phyloP scores from a whole-genome alignment of 164 flowering plant genomes.

The Tetrastigma voinierianum region DNA sequence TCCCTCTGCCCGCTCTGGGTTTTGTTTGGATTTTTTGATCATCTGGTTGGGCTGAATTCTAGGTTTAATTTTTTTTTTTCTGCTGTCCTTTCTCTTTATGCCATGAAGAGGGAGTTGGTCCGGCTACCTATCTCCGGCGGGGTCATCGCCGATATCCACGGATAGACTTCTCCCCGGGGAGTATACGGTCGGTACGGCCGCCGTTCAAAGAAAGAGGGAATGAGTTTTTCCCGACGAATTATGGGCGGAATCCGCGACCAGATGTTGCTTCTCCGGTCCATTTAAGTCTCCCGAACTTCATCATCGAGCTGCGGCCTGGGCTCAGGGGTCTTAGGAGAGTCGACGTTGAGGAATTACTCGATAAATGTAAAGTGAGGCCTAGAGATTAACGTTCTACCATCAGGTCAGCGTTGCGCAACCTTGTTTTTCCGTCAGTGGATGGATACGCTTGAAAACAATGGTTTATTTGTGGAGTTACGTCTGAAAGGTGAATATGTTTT shows the following conservation, averaged over 20 bases:
- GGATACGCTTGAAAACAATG: constrained; percentile 39
- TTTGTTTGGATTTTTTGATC: no score
- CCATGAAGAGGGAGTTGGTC: no score
- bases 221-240: background rate
- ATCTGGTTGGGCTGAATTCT: no score
- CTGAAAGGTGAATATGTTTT: constrained; percentile 35
- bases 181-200: constrained; percentile 5
- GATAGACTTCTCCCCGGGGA: constrained; percentile 4
- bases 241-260: constrained; percentile 11
- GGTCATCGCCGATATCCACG: background rate
- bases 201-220: background rate
- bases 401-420: constrained; percentile 24
- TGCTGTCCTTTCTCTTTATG: no score
- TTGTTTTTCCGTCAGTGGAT: constrained; percentile 51
- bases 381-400: background rate
- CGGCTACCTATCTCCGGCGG: no score
- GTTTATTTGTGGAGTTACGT: constrained; percentile 49
- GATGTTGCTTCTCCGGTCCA: background rate
- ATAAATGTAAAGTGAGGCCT: constrained; percentile 19
- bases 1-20: no score
- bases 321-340: background rate
- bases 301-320: constrained; percentile 23
- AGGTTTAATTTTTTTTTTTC: no score
- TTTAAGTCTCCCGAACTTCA: constrained; percentile 23
- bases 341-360: constrained; percentile 21